phyloP scores from a whole-genome alignment of 495 filamentous ascomycete species.

The Neurospora pannonica region DNA sequence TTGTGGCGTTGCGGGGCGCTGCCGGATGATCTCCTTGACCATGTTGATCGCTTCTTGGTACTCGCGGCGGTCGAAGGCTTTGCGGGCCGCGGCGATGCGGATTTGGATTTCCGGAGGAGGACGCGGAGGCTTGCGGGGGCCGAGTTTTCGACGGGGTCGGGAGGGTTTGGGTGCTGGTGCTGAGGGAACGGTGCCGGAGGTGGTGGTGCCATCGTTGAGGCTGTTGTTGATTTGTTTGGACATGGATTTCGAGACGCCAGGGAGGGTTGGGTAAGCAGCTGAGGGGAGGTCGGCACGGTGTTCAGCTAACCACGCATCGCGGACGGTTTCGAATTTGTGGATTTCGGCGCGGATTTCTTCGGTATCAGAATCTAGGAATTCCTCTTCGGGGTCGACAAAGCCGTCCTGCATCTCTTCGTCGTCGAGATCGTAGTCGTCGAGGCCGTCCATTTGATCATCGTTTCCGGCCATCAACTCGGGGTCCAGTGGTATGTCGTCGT shows the following conservation, averaged over 20 bases:
- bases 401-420: constrained; percentile 23
- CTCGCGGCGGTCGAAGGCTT: constrained; percentile 57
- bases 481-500: not conserved
- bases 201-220: not conserved
- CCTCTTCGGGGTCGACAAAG: not conserved
- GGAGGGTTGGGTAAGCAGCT: not conserved
- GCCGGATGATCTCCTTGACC: constrained; percentile 59
- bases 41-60: constrained; percentile 54
- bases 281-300: constrained; percentile 15
- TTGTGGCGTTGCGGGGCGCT: constrained; percentile 74
- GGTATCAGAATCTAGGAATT: constrained; percentile 24
- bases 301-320: constrained; percentile 22
- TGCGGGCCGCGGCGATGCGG: constrained; percentile 58
- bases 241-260: not conserved
- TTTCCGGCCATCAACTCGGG: not conserved
- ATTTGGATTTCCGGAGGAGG: constrained; percentile 67
- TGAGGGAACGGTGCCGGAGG: not conserved
- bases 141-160: constrained; percentile 22
- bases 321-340: constrained; percentile 24
- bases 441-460: constrained; percentile 2
- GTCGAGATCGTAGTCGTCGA: constrained; percentile 8
- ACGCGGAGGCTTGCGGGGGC: constrained; percentile 63
- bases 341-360: constrained; percentile 26
- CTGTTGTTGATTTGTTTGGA: constrained; percentile 6
- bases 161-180: not conserved